A percentile compares a stretch with the other conserved stretches of the same genome.
Evolutionary conservation across 2,329 filamentous ascomycete genomes (phyloP).

Genomic region (Trichoderma semiorbis): DNA sequence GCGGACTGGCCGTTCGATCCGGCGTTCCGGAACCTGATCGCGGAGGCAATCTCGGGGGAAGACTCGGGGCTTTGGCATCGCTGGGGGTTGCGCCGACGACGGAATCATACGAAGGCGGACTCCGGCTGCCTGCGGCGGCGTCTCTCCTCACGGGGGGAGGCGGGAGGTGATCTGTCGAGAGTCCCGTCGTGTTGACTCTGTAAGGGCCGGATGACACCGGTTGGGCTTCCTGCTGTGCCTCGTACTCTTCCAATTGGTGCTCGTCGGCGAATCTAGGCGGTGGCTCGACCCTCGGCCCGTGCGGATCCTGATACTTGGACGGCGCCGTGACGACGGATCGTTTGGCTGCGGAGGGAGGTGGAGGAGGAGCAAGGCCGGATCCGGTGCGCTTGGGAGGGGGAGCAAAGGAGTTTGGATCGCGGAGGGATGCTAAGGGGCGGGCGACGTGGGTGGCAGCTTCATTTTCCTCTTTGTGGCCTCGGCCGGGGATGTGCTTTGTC

Average conservation of each 20-base stretch:
- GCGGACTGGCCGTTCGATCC: constrained; percentile 14
- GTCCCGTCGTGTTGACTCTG: constrained; percentile 65
- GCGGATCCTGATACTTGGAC: constrained; percentile 35
- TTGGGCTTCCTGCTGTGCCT: constrained; percentile 33
- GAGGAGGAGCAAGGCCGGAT: constrained; percentile 34
- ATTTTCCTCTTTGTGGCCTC: constrained; percentile 33
- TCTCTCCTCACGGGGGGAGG: constrained; percentile 61
- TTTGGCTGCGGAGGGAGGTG: constrained; percentile 22
- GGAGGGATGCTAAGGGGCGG: constrained; percentile 65
- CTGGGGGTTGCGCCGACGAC: constrained; percentile 28
- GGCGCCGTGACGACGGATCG: constrained; percentile 31
- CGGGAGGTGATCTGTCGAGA: constrained; percentile 66
- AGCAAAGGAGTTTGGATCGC: constrained; percentile 73
- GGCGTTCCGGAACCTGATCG: constrained; percentile 29
- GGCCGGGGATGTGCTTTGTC: constrained; percentile 27
- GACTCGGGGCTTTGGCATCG: constrained; percentile 47
- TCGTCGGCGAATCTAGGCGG: constrained; percentile 14
- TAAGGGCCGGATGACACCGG: constrained; percentile 59
- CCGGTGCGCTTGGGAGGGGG: constrained; percentile 67
- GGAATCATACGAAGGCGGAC: constrained; percentile 31
- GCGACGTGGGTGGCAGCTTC: constrained; percentile 37
- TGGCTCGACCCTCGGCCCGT: constrained; percentile 17
- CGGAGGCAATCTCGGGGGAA: constrained; percentile 66
- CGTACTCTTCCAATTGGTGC: neutral
- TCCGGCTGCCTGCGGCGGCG: constrained; percentile 36